Conservation (phyloP, 768 basidiomycete genomes). For the Russula brevipes region DNA sequence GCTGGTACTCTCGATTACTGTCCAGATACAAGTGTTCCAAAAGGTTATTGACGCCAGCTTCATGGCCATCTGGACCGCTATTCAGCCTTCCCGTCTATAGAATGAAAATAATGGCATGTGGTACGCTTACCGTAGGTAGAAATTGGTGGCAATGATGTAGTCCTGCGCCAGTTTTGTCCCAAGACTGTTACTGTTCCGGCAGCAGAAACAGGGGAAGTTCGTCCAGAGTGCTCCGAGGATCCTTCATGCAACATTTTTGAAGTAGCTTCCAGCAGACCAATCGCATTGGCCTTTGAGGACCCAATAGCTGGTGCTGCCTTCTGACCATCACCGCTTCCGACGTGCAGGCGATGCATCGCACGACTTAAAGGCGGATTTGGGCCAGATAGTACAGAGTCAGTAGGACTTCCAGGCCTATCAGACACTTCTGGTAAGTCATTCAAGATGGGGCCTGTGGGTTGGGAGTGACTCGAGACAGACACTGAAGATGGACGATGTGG, state of each 20-base stretch:
- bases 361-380: constrained; percentile 59
- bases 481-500: constrained; percentile 33
- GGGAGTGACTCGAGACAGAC: constrained; percentile 25
- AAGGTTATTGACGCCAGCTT: constrained; percentile 82
- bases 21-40: constrained; percentile 88
- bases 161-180: constrained; percentile 43
- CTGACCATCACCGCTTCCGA: constrained; percentile 67
- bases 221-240: constrained; percentile 68
- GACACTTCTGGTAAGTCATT: constrained; percentile 32
- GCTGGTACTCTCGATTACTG: constrained; percentile 75
- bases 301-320: constrained; percentile 90
- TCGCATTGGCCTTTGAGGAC: constrained; percentile 76
- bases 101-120: too few species aligned
- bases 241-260: constrained; percentile 59
- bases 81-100: background rate
- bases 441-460: constrained; percentile 28
- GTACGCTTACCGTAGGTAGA: constrained; percentile 61
- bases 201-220: constrained; percentile 69
- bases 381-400: constrained; percentile 74
- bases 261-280: constrained; percentile 76
- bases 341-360: constrained; percentile 56
- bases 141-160: constrained; percentile 53
- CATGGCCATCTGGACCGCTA: constrained; percentile 65
- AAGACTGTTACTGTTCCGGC: constrained; percentile 52
- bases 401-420: constrained; percentile 71